Evolutionary conservation across 805 yeast genomes (phyloP).

Genomic region (Hemisphaericaspora nanyangensis): DNA sequence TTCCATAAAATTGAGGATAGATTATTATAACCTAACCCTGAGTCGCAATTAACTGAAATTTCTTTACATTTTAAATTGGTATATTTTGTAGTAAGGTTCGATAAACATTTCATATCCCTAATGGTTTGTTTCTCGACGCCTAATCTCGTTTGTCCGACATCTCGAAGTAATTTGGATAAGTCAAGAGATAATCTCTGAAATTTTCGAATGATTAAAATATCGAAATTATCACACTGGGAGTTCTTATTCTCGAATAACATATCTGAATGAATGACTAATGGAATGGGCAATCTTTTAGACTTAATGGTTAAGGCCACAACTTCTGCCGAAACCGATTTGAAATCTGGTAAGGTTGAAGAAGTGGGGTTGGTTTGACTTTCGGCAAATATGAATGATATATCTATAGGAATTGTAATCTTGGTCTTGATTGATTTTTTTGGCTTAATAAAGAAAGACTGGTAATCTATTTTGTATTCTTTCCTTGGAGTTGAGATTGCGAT

Average conservation of each 20-base stretch:
- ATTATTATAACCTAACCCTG: no score
- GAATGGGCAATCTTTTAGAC: slow-evolving; percentile 30
- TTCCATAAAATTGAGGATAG: slow-evolving; percentile 17
- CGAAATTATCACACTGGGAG: slow-evolving; percentile 26
- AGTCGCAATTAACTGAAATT: slow-evolving; percentile 6
- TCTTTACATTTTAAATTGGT: slow-evolving; percentile 22
- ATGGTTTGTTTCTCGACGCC: slow-evolving; percentile 23
- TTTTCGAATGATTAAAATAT: slow-evolving; percentile 25
- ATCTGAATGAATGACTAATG: slow-evolving; percentile 32
- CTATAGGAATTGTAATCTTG: slow-evolving; percentile 24
- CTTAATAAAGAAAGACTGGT: slow-evolving; percentile 17
- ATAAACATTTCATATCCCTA: slow-evolving; percentile 28
- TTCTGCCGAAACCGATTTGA: slow-evolving; percentile 26
- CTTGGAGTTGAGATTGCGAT: slow-evolving; percentile 30
- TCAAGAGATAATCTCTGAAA: slow-evolving; percentile 31
- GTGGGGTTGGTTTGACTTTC: slow-evolving; percentile 10
- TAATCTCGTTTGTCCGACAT: slow-evolving; percentile 19
- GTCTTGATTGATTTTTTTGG: background rate
- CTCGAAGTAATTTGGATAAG: slow-evolving; percentile 20
- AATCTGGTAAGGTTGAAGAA: slow-evolving; percentile 19
- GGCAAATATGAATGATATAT: slow-evolving; percentile 22
- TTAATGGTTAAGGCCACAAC: slow-evolving; percentile 27
- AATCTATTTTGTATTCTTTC: slow-evolving; percentile 22
- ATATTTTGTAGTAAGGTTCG: slow-evolving; percentile 26
- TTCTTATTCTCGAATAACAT: slow-evolving; percentile 30